Evolutionary conservation across 2,329 filamentous ascomycete species (phyloP).

Genomic region (Penicillium sp.): DNA sequence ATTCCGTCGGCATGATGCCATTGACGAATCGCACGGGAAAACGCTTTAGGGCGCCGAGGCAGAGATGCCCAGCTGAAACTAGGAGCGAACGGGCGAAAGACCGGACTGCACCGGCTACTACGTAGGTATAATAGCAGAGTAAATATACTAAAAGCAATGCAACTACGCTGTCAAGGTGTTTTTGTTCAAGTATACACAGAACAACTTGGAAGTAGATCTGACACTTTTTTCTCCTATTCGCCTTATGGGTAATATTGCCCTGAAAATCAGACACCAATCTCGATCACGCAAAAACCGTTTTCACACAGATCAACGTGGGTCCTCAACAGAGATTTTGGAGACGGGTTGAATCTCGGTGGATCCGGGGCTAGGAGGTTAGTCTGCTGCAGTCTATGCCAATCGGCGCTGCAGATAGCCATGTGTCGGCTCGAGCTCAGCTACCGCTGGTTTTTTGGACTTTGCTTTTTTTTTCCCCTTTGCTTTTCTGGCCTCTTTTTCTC

Average conservation of each 20-base stretch:
- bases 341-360: slow-evolving; percentile 12
- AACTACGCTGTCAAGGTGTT: too few relatives aligned
- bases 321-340: not conserved
- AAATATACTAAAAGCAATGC: too few relatives aligned
- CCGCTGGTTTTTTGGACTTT: not conserved
- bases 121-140: not conserved
- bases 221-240: too few relatives aligned
- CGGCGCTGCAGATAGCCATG: slow-evolving; percentile 11
- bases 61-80: slow-evolving; percentile 26
- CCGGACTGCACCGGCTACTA: not conserved
- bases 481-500: slow-evolving; percentile 10
- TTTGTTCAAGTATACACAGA: too few relatives aligned
- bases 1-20: not conserved
- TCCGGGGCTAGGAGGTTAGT: slow-evolving; percentile 23
- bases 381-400: slow-evolving; percentile 19
- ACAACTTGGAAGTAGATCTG: too few relatives aligned
- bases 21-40: slow-evolving; percentile 12
- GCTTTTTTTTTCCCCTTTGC: not conserved
- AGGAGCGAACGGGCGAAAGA: slow-evolving; percentile 1
- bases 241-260: not conserved
- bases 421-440: slow-evolving; percentile 25
- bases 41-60: slow-evolving; percentile 25
- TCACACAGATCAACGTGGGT: slow-evolving; percentile 6
- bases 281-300: not conserved
- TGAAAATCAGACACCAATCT: not conserved